phyloP scores from a whole-genome alignment of 108 stramenopile species.

The Aurantiochytrium sp. region DNA sequence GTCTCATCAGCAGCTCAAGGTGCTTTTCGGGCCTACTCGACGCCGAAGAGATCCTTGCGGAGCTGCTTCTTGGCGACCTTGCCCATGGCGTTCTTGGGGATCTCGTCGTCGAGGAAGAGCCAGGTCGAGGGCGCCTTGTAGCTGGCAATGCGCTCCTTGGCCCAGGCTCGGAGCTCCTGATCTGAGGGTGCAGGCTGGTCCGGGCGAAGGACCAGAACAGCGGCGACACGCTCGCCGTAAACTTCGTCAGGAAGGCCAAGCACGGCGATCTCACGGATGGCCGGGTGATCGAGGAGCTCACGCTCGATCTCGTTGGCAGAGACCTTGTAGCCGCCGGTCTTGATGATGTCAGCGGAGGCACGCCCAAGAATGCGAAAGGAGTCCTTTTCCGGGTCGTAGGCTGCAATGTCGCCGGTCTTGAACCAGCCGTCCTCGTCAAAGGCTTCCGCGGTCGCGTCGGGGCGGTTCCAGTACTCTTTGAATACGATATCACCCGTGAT shows the following conservation, averaged over 20 bases:
- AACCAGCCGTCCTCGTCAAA: conserved; percentile 44
- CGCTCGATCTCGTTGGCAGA: conserved; percentile 43
- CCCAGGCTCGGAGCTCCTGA: conserved; percentile 50
- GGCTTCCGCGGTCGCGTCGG: conserved; percentile 34
- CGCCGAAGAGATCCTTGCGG: conserved; percentile 20
- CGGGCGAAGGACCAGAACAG: not conserved
- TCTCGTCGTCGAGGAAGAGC: conserved; percentile 45
- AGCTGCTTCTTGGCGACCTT: conserved; percentile 69
- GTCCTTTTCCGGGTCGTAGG: not conserved
- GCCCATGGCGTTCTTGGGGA: conserved; percentile 69
- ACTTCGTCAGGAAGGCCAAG: not conserved
- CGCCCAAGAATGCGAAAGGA: conserved; percentile 34
- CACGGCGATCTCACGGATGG: conserved; percentile 33
- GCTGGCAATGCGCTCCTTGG: conserved; percentile 39
- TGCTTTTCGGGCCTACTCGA: too few relatives aligned
- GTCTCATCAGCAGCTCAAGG: too few relatives aligned
- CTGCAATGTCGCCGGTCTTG: conserved; percentile 39
- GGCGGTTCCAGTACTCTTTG: conserved; percentile 15
- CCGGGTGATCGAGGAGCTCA: conserved; percentile 21
- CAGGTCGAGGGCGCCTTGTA: conserved; percentile 52
- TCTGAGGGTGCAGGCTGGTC: not conserved
- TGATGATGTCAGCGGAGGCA: conserved; percentile 40
- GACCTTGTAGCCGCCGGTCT: conserved; percentile 41
- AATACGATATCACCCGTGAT: conserved; percentile 29
- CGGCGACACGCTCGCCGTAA: not conserved